Percentiles rank a stretch among this genome's conserved stretches.
These are phyloP conservation scores for Aspergillus fumigatiaffinis DNA, from an alignment of 2,329 filamentous ascomycete species.

Conservation along the genomic window DNA sequence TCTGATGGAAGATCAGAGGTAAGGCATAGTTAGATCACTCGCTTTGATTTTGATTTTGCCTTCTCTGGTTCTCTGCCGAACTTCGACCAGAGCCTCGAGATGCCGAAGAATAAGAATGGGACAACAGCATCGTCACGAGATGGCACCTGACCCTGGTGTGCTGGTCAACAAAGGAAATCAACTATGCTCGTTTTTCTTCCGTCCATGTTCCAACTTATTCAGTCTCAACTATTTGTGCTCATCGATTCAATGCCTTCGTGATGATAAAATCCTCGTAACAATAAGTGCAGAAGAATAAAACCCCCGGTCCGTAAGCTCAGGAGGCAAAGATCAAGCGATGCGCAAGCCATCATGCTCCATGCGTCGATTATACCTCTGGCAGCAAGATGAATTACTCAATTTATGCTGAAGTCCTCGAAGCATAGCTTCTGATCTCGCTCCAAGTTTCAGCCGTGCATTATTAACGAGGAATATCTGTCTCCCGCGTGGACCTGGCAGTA, in stretches of 20 bases:
- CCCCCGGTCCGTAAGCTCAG: too few species aligned
- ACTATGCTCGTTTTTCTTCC: neutral
- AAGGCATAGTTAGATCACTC: neutral
- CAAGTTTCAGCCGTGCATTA: neutral
- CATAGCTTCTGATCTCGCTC: neutral
- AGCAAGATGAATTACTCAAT: neutral
- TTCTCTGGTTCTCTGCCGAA: neutral
- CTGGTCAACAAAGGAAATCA: neutral
- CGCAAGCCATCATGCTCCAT: neutral
- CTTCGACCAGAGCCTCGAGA: neutral
- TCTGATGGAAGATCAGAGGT: constrained; percentile 8
- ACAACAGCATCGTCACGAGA: neutral
- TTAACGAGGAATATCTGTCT: neutral
- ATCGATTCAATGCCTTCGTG: neutral
- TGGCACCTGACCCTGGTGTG: neutral
- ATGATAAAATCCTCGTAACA: neutral
- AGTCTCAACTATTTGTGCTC: neutral
- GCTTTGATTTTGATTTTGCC: neutral
- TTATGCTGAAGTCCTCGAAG: neutral
- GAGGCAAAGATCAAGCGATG: neutral
- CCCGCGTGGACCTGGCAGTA: neutral
- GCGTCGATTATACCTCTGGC: neutral
- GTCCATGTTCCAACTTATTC: neutral
- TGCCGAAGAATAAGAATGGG: neutral
- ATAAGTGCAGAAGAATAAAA: neutral